A percentile compares a stretch with the other conserved stretches of the same genome.
Conservation (phyloP, 768 basidiomycete species). For the Boletus sensibilis region DNA sequence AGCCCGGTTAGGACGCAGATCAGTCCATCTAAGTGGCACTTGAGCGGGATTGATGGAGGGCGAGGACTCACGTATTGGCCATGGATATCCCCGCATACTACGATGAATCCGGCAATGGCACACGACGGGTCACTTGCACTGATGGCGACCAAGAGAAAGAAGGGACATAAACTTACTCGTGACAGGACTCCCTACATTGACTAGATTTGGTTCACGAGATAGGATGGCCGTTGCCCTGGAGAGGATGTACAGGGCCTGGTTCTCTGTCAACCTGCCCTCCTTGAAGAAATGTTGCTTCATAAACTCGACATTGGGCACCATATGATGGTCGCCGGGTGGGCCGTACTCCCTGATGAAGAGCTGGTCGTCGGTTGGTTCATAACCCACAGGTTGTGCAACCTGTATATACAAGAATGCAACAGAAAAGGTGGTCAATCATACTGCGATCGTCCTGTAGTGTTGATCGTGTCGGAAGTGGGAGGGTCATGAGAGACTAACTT, state of each 20-base stretch:
- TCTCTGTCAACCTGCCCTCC: slow-evolving; percentile 80
- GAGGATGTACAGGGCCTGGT: slow-evolving; percentile 83
- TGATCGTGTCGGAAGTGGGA: slow-evolving; percentile 8
- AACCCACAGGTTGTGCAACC: slow-evolving; percentile 68
- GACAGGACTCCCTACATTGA: slow-evolving; percentile 84
- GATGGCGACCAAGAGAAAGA: slow-evolving; percentile 2
- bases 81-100: slow-evolving; percentile 96
- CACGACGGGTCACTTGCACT: slow-evolving; percentile 4
- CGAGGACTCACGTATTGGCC: slow-evolving; percentile 84
- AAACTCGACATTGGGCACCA: slow-evolving; percentile 72
- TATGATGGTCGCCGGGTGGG: slow-evolving; percentile 33
- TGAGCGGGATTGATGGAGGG: slow-evolving; percentile 89
- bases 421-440: slow-evolving; percentile 26
- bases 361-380: slow-evolving; percentile 68
- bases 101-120: slow-evolving; percentile 4
- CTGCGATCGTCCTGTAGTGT: slow-evolving; percentile 21
- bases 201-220: slow-evolving; percentile 77
- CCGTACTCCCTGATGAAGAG: slow-evolving; percentile 59
- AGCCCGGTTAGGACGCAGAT: not conserved
- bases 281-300: slow-evolving; percentile 87
- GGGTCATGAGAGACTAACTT: slow-evolving; percentile 31
- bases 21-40: slow-evolving; percentile 18
- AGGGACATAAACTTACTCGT: slow-evolving; percentile 60
- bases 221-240: slow-evolving; percentile 65
- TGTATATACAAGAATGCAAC: slow-evolving; percentile 31